These are phyloP conservation scores for Fagopyrum tataricum DNA, from an alignment of 148 eudicot species.

Conservation along the genomic window DNA sequence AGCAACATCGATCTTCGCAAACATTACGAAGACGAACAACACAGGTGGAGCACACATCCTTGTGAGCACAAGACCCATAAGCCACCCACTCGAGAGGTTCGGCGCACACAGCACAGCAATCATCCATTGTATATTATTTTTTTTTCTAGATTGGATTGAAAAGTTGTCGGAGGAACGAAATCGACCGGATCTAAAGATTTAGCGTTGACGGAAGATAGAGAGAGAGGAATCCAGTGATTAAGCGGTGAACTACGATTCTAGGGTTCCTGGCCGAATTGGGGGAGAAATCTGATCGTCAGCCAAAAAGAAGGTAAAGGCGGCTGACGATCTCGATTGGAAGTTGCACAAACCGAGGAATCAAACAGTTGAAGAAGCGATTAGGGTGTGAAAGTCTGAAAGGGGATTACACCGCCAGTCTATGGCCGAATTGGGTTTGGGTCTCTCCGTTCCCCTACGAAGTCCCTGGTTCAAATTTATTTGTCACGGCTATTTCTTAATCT, in stretches of 20 bases:
- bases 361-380: neutral
- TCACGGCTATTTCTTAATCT: neutral
- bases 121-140: constrained; percentile 5
- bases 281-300: neutral
- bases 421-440: no score
- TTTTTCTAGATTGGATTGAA: neutral
- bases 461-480: neutral
- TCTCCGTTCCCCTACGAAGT: neutral
- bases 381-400: neutral
- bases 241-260: neutral
- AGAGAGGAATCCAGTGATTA: neutral
- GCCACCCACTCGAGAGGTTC: constrained; percentile 73
- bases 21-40: constrained; percentile 93
- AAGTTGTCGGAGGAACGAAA: neutral
- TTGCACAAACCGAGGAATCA: neutral
- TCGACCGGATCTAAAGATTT: neutral
- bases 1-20: constrained; percentile 83
- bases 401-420: constrained; percentile 9
- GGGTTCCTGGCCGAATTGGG: neutral
- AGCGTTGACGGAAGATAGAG: neutral
- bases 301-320: neutral
- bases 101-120: constrained; percentile 14
- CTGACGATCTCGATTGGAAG: neutral
- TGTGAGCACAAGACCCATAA: constrained; percentile 78
- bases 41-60: constrained; percentile 93